Evolutionary conservation across 129 eudicot species (phyloP).

Genomic region (Oenanthe sinensis): DNA sequence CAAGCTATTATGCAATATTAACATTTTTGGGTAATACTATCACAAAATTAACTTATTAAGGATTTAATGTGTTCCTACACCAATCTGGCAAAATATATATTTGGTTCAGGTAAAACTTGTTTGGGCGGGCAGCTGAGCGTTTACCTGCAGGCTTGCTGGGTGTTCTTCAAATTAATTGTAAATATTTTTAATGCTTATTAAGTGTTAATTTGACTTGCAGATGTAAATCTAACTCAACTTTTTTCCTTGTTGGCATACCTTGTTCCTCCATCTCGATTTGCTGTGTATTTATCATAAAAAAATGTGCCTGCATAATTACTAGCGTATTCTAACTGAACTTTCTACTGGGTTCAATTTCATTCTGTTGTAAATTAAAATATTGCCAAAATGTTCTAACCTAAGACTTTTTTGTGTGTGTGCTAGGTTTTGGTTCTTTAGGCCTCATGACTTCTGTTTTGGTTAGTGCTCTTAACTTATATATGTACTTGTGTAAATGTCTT

Average conservation of each 20-base stretch:
- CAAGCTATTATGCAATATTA: background rate
- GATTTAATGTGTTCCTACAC: background rate
- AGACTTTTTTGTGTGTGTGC: constrained; percentile 15
- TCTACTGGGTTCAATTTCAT: background rate
- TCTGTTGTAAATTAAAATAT: background rate
- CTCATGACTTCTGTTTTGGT: constrained; percentile 96
- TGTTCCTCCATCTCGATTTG: background rate
- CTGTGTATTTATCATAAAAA: background rate
- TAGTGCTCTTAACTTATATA: constrained; percentile 7
- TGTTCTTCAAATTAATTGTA: background rate
- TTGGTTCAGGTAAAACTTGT: background rate
- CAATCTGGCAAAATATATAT: background rate
- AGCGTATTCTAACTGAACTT: background rate
- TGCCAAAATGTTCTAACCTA: background rate
- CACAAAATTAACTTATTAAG: background rate
- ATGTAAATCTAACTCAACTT: background rate
- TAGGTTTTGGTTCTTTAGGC: constrained; percentile 95
- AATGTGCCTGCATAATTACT: background rate
- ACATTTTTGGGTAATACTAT: background rate
- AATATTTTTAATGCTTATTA: background rate
- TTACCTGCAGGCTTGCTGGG: background rate
- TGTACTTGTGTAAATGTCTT: background rate
- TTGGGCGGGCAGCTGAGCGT: background rate
- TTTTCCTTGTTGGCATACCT: background rate
- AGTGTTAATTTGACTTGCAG: background rate